phyloP scores from a whole-genome alignment of 306 rosid species.

The Trifolium pratense region DNA sequence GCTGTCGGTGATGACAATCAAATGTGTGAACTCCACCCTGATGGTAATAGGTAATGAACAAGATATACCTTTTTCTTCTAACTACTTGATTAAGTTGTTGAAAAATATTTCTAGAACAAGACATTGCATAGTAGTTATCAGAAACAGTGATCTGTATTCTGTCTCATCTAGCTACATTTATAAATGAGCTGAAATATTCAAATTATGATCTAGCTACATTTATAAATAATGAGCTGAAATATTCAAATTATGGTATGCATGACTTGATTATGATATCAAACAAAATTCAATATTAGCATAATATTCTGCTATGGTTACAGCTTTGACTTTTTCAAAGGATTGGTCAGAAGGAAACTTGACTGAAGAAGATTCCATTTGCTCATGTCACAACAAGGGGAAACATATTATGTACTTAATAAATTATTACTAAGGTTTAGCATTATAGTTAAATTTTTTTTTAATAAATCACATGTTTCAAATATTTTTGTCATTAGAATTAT shows the following conservation, averaged over 20 bases:
- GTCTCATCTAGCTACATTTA: constrained; percentile 6
- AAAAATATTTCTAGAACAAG: constrained; percentile 4
- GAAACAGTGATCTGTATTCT: constrained; percentile 11
- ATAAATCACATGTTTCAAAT: constrained; percentile 24
- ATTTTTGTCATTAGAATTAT: constrained; percentile 10
- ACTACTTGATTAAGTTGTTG: constrained; percentile 6
- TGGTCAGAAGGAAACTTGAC: constrained; percentile 70
- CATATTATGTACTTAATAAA: constrained; percentile 34
- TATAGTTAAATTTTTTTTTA: constrained; percentile 4
- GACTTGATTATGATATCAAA: constrained; percentile 26
- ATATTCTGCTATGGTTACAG: constrained; percentile 49
- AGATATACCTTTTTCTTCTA: constrained; percentile 5
- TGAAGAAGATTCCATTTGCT: constrained; percentile 50
- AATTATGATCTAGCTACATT: background rate
- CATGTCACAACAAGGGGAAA: constrained; percentile 41
- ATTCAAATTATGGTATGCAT: constrained; percentile 10
- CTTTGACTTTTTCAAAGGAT: constrained; percentile 84
- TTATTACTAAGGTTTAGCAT: constrained; percentile 24
- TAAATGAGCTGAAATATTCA: background rate
- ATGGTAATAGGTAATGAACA: constrained; percentile 74
- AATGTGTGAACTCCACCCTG: constrained; percentile 92
- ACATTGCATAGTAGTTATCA: constrained; percentile 12
- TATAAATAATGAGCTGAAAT: constrained; percentile 2
- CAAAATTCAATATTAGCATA: constrained; percentile 14
- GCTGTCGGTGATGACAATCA: constrained; percentile 86